Evolutionary conservation across 768 basidiomycete genomes (phyloP).

Genomic region (Trametes villosa): DNA sequence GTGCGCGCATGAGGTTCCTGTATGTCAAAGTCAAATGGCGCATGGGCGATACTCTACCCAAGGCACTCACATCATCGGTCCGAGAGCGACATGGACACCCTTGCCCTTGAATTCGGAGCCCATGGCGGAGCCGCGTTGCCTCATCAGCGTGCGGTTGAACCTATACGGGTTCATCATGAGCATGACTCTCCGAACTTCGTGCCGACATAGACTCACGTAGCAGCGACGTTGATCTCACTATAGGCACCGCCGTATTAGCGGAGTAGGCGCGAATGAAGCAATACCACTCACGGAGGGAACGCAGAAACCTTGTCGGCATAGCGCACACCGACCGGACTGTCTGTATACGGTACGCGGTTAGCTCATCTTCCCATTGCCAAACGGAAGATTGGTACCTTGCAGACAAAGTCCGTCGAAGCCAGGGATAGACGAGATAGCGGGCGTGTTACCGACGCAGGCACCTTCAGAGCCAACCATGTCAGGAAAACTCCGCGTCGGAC

Average conservation of each 20-base stretch:
- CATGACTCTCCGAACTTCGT: neutral
- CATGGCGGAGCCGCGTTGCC: slow-evolving; percentile 75
- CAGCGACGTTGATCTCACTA: slow-evolving; percentile 58
- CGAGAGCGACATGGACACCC: slow-evolving; percentile 79
- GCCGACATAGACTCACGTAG: slow-evolving; percentile 56
- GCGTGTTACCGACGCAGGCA: slow-evolving; percentile 33
- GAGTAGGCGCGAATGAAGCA: neutral
- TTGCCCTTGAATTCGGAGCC: slow-evolving; percentile 82
- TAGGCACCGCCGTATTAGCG: neutral
- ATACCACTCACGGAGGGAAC: slow-evolving; percentile 42
- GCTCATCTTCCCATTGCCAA: too few species aligned
- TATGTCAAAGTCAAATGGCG: neutral
- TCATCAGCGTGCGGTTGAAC: slow-evolving; percentile 80
- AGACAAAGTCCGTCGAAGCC: slow-evolving; percentile 32
- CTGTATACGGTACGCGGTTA: slow-evolving; percentile 14
- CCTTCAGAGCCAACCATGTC: slow-evolving; percentile 6
- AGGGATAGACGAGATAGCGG: slow-evolving; percentile 27
- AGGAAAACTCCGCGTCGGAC: neutral
- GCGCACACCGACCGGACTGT: slow-evolving; percentile 47
- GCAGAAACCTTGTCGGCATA: slow-evolving; percentile 45
- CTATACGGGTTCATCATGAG: slow-evolving; percentile 37
- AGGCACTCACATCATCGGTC: slow-evolving; percentile 80
- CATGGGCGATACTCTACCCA: neutral
- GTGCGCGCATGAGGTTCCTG: slow-evolving; percentile 32
- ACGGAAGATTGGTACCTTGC: slow-evolving; percentile 16